Conservation (phyloP, 2,329 filamentous ascomycete species). For the Epichloe gansuensis region DNA sequence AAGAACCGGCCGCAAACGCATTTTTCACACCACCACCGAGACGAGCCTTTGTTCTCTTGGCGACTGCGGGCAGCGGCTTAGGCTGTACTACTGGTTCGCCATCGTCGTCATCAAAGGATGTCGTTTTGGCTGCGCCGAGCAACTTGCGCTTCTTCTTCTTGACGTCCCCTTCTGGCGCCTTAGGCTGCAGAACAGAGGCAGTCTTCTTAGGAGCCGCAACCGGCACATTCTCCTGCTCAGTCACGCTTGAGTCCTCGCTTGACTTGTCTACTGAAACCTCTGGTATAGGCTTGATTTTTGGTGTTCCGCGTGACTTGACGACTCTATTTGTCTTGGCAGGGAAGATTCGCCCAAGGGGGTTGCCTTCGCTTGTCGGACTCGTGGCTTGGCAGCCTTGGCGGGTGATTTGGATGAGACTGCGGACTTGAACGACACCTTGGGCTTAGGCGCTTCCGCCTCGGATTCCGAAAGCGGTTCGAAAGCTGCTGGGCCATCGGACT, state of each 20-base stretch:
- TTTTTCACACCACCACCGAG: slow-evolving; percentile 22
- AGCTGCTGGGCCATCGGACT: background rate
- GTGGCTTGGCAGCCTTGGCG: slow-evolving; percentile 21
- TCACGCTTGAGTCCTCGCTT: slow-evolving; percentile 22
- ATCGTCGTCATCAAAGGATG: slow-evolving; percentile 58
- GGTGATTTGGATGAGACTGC: slow-evolving; percentile 4
- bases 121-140: slow-evolving; percentile 48
- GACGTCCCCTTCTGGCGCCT: slow-evolving; percentile 22
- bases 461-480: slow-evolving; percentile 6
- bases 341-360: slow-evolving; percentile 34
- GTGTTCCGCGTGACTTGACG: slow-evolving; percentile 3
- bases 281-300: slow-evolving; percentile 3
- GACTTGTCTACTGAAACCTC: slow-evolving; percentile 24
- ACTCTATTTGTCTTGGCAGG: slow-evolving; percentile 33
- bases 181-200: slow-evolving; percentile 6
- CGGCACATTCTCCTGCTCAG: slow-evolving; percentile 19
- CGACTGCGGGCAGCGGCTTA: background rate
- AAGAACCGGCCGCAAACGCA: slow-evolving; percentile 36
- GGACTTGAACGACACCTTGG: slow-evolving; percentile 7
- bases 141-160: slow-evolving; percentile 66
- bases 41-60: slow-evolving; percentile 6
- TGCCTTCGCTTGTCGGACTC: slow-evolving; percentile 33
- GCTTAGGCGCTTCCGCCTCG: slow-evolving; percentile 14
- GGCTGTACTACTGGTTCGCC: slow-evolving; percentile 26
- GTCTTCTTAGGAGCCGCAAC: slow-evolving; percentile 7